phyloP scores from a whole-genome alignment of 441 rosid species.

The Dalechampia spathulata region DNA sequence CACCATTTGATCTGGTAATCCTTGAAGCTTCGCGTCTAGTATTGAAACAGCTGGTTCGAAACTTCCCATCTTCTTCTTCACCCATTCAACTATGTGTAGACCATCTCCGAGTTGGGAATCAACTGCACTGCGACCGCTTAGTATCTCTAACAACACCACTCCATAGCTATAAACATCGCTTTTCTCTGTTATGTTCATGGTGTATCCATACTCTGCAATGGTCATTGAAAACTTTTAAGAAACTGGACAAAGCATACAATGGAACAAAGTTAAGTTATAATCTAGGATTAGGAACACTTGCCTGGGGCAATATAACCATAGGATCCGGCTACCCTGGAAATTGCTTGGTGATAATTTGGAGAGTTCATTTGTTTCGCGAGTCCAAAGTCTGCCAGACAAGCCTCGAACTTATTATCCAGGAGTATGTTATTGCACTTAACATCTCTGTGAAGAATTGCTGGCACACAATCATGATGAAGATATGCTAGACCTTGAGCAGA shows the following conservation, averaged over 20 bases:
- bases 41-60: conserved; percentile 71
- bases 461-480: conserved; percentile 88
- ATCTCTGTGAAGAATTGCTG: conserved; percentile 79
- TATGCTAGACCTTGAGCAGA: conserved; percentile 92
- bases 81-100: conserved; percentile 89
- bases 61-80: conserved; percentile 90
- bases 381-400: conserved; percentile 86
- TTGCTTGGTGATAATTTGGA: conserved; percentile 60
- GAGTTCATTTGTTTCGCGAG: conserved; percentile 81
- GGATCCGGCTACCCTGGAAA: conserved; percentile 88
- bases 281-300: conserved; percentile 11
- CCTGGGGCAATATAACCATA: conserved; percentile 97
- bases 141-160: conserved; percentile 74
- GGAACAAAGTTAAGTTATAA: too few species aligned
- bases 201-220: conserved; percentile 85
- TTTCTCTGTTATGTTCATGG: conserved; percentile 90
- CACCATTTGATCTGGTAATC: conserved; percentile 79
- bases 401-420: conserved; percentile 71
- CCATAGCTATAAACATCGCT: conserved; percentile 95
- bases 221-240: conserved; percentile 6
- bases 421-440: conserved; percentile 89
- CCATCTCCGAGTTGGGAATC: conserved; percentile 67
- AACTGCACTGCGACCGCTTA: conserved; percentile 79
- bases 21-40: conserved; percentile 72
- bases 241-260: not conserved